Conservation (phyloP, 1,284 basidiomycete genomes). For the Cryptococcus maquisensis region DNA sequence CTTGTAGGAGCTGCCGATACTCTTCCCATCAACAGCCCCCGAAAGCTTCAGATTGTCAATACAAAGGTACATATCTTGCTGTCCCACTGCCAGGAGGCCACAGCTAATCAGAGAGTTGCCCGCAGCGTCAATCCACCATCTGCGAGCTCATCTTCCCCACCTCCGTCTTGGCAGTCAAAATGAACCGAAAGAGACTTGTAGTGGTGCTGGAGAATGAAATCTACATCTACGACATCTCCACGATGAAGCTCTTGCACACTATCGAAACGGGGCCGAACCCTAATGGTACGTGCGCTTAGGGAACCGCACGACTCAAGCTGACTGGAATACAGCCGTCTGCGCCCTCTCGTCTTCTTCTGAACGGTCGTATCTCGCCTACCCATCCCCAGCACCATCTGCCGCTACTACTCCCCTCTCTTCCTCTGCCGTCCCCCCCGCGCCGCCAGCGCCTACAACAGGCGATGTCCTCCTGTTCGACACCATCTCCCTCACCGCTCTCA, state of each 20-base stretch:
- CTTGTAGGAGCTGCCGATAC: slow-evolving; percentile 87
- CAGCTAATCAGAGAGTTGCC: neutral
- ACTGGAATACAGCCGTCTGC: slow-evolving; percentile 67
- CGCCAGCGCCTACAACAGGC: slow-evolving; percentile 59
- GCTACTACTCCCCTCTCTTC: slow-evolving; percentile 54
- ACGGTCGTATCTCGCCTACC: slow-evolving; percentile 90
- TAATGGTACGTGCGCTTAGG: slow-evolving; percentile 61
- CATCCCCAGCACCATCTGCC: slow-evolving; percentile 84
- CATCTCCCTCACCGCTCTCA: slow-evolving; percentile 80
- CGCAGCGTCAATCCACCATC: slow-evolving; percentile 92
- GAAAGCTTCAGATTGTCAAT: slow-evolving; percentile 95
- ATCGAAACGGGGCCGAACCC: slow-evolving; percentile 96
- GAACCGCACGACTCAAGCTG: neutral
- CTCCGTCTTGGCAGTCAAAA: slow-evolving; percentile 89
- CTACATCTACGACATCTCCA: slow-evolving; percentile 98
- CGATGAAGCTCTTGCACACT: slow-evolving; percentile 95
- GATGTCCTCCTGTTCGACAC: slow-evolving; percentile 94
- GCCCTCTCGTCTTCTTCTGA: slow-evolving; percentile 95
- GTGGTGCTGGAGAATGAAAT: slow-evolving; percentile 95
- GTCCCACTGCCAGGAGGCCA: neutral
- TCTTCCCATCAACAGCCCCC: slow-evolving; percentile 75
- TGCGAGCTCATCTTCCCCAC: slow-evolving; percentile 97
- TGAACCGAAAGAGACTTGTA: slow-evolving; percentile 92
- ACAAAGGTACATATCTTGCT: slow-evolving; percentile 66
- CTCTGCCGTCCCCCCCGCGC: slow-evolving; percentile 47